These are phyloP conservation scores for Eucalyptus tenuipes DNA, from an alignment of 345 rosid genomes.

Conservation along the genomic window DNA sequence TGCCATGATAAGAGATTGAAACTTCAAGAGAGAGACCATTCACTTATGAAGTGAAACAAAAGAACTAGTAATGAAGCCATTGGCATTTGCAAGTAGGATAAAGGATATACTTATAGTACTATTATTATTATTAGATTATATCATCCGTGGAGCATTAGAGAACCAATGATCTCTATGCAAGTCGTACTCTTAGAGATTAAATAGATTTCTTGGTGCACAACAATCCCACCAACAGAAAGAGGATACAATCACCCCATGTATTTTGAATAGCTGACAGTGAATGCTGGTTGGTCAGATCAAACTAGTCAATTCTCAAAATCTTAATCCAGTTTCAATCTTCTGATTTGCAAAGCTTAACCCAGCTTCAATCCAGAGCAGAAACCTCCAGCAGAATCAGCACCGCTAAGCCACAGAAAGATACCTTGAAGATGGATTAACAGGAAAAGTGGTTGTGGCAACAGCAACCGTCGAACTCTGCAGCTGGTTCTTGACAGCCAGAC, in stretches of 20 bases:
- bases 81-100: neutral
- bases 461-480: conserved; percentile 17
- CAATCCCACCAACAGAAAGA: neutral
- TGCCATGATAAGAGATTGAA: neutral
- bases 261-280: neutral
- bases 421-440: conserved; percentile 30
- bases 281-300: neutral
- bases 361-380: neutral
- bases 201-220: neutral
- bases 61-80: neutral
- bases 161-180: neutral
- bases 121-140: neutral
- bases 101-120: neutral
- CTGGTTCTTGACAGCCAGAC: conserved; percentile 18
- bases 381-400: neutral
- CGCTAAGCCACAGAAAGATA: conserved; percentile 3
- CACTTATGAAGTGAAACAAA: neutral
- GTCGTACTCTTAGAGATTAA: neutral
- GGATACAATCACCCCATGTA: neutral
- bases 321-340: neutral
- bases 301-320: neutral
- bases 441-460: conserved; percentile 9
- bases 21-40: neutral
- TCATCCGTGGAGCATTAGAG: neutral
- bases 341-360: neutral